Conservation (phyloP, 495 filamentous ascomycete species). For the Xylaria nigripes region DNA sequence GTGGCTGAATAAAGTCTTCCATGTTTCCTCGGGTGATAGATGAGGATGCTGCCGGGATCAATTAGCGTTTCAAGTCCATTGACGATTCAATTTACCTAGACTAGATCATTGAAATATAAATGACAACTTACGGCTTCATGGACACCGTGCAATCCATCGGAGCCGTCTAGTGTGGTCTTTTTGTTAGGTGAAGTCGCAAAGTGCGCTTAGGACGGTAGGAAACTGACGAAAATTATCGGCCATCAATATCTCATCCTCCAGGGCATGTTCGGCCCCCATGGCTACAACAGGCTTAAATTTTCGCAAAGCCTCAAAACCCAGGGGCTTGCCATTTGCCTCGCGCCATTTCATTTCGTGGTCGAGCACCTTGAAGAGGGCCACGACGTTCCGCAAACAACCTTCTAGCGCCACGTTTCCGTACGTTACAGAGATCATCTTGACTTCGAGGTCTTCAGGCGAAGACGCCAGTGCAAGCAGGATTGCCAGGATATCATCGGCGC, state of each 20-base stretch:
- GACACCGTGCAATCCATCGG: conserved; percentile 85
- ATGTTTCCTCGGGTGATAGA: conserved; percentile 71
- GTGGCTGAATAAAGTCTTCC: conserved; percentile 72
- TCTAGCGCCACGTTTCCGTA: conserved; percentile 88
- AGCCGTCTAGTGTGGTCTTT: conserved; percentile 55
- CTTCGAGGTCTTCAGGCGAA: conserved; percentile 74
- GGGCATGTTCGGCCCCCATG: conserved; percentile 72
- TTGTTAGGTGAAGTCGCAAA: background rate
- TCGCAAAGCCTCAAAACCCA: conserved; percentile 61
- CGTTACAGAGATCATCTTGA: conserved; percentile 81
- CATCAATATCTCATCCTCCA: conserved; percentile 75
- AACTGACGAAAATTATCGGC: conserved; percentile 85
- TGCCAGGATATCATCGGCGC: conserved; percentile 87
- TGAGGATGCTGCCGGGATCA: conserved; percentile 64
- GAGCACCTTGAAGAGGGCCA: conserved; percentile 87
- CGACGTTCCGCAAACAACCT: conserved; percentile 81
- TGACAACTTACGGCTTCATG: conserved; percentile 57
- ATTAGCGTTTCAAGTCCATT: too few relatives aligned
- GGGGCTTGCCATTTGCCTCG: conserved; percentile 49
- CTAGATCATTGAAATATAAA: background rate
- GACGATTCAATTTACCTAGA: background rate
- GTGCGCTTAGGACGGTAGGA: background rate
- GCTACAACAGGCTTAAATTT: conserved; percentile 72
- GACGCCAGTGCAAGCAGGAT: conserved; percentile 75
- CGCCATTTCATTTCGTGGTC: conserved; percentile 87